phyloP scores from a whole-genome alignment of 345 rosid species.

The Clausena lansium region DNA sequence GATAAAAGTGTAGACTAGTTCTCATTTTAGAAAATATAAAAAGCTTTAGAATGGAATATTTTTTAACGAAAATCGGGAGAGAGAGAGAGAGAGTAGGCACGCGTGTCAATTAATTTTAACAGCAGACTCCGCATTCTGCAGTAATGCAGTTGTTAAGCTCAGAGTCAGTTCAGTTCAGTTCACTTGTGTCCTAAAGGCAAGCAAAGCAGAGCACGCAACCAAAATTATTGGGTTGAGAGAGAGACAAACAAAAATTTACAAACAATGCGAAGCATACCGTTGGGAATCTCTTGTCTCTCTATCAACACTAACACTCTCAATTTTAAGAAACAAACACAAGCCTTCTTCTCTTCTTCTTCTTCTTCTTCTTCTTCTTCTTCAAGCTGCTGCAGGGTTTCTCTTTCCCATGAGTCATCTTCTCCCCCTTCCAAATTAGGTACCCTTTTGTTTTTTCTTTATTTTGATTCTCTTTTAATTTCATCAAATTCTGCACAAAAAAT shows the following conservation, averaged over 20 bases:
- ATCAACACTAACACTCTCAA: slow-evolving; percentile 23
- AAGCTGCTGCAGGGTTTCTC: slow-evolving; percentile 29
- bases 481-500: neutral
- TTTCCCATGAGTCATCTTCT: slow-evolving; percentile 16
- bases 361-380: slow-evolving; percentile 29
- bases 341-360: slow-evolving; percentile 29
- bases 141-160: neutral
- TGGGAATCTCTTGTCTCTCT: slow-evolving; percentile 50
- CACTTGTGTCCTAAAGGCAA: neutral
- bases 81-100: neutral
- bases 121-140: neutral
- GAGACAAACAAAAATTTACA: slow-evolving; percentile 11
- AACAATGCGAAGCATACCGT: slow-evolving; percentile 70
- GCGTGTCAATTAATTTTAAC: neutral
- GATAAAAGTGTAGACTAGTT: neutral
- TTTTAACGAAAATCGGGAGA: neutral
- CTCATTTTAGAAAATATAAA: neutral
- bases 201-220: too few relatives aligned
- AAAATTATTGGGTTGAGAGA: slow-evolving; percentile 5
- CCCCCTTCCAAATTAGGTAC: slow-evolving; percentile 48
- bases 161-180: neutral
- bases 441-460: neutral
- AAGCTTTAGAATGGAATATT: too few relatives aligned
- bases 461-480: neutral
- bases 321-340: slow-evolving; percentile 31